Conservation (phyloP, 108 stramenopile species). For the Parietichytrium sp. region DNA sequence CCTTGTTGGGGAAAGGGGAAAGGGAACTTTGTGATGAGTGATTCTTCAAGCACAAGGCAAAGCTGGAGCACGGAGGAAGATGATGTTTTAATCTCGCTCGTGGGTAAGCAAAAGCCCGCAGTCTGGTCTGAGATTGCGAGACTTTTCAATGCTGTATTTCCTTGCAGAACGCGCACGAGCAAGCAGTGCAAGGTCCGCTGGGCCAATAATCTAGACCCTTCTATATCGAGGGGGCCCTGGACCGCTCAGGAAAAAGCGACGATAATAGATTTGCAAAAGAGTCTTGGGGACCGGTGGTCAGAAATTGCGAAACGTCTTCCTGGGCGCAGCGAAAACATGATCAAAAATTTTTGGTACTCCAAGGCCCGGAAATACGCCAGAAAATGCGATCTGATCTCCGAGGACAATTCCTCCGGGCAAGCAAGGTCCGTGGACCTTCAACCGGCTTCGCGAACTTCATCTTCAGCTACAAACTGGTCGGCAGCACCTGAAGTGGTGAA, state of each 20-base stretch:
- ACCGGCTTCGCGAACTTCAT: no score
- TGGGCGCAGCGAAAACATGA: conserved; percentile 70
- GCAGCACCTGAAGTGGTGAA: no score
- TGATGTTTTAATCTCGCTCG: background rate
- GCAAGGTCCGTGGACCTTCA: no score
- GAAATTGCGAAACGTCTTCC: conserved; percentile 68
- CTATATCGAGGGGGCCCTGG: conserved; percentile 86
- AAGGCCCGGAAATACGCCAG: no score
- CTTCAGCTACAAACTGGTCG: no score
- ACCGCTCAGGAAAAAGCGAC: conserved; percentile 75
- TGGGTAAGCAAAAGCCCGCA: conserved; percentile 2
- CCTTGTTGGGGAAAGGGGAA: no score
- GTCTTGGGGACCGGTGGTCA: conserved; percentile 52
- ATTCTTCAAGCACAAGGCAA: no score
- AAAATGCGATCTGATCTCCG: no score
- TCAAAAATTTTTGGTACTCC: no score
- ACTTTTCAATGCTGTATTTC: background rate
- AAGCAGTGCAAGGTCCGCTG: conserved; percentile 56
- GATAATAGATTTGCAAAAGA: conserved; percentile 10
- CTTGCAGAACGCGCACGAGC: no score
- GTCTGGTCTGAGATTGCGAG: conserved; percentile 19
- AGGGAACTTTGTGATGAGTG: no score
- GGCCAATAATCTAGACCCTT: conserved; percentile 82
- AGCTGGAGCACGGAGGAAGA: conserved; percentile 34
- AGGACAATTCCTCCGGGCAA: no score